Conservation (phyloP, 179 eudicot genomes). For the Gypsophila paniculata region DNA sequence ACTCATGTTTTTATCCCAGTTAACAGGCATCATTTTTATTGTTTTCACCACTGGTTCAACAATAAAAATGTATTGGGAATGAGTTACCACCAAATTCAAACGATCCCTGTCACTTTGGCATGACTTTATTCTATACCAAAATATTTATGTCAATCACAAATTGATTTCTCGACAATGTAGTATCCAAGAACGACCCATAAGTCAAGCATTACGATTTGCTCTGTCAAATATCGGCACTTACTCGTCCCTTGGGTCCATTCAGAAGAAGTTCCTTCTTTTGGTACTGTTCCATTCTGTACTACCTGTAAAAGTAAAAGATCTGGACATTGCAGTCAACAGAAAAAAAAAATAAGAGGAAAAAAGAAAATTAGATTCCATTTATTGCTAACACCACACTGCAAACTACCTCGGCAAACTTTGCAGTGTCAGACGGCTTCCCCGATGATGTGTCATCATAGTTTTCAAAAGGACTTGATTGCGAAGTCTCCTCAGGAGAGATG, state of each 20-base stretch:
- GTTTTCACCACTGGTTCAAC: not conserved
- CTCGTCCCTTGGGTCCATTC: slow-evolving; percentile 46
- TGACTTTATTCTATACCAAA: not conserved
- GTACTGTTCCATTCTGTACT: slow-evolving; percentile 65
- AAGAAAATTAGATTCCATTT: not conserved
- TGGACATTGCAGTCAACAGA: not conserved
- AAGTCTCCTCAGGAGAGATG: slow-evolving; percentile 72
- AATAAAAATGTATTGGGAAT: not conserved
- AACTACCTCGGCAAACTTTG: slow-evolving; percentile 43
- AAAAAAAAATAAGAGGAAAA: not conserved
- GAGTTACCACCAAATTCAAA: slow-evolving; percentile 1
- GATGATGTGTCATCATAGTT: slow-evolving; percentile 41
- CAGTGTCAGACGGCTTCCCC: slow-evolving; percentile 36
- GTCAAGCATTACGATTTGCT: not conserved
- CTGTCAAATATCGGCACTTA: slow-evolving; percentile 27
- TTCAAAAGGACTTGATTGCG: slow-evolving; percentile 59
- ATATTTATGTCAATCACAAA: not conserved
- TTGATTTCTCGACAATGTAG: not conserved
- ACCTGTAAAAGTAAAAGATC: slow-evolving; percentile 36
- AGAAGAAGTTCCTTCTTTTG: slow-evolving; percentile 35
- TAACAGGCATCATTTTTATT: not conserved
- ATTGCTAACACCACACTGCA: slow-evolving; percentile 17
- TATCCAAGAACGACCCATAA: not conserved
- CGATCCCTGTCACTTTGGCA: not conserved
- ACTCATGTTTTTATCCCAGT: not conserved